Evolutionary conservation across 169 alveolate species (phyloP).

Genomic region (Plasmodium knowlesi): DNA sequence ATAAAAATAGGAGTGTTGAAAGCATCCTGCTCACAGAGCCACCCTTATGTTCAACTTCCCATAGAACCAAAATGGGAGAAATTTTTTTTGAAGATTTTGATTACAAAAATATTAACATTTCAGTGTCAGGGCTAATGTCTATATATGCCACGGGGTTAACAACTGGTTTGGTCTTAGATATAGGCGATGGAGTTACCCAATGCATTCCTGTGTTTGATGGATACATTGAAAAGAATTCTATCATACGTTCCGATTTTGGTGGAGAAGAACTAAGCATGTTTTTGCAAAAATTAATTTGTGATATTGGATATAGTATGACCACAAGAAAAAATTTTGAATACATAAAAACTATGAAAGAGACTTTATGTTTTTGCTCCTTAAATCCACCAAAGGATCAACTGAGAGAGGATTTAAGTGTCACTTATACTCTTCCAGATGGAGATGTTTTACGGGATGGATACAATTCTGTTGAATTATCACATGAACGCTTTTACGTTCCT

Average conservation of each 20-base stretch:
- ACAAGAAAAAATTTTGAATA: conserved; percentile 85
- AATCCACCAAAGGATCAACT: conserved; percentile 86
- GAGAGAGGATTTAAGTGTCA: conserved; percentile 77
- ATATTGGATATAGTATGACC: conserved; percentile 84
- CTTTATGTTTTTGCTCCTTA: conserved; percentile 87
- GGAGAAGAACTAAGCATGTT: conserved; percentile 90
- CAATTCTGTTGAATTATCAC: conserved; percentile 81
- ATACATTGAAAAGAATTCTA: conserved; percentile 85
- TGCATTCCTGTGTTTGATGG: conserved; percentile 92
- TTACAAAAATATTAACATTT: conserved; percentile 85
- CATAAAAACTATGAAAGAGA: conserved; percentile 86
- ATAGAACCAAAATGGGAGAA: conserved; percentile 85
- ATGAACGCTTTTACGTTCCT: conserved; percentile 89
- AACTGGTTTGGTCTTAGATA: conserved; percentile 90
- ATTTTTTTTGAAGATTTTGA: conserved; percentile 88
- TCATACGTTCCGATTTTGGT: conserved; percentile 87
- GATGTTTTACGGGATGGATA: conserved; percentile 86
- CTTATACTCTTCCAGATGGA: conserved; percentile 90
- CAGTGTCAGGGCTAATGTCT: conserved; percentile 89
- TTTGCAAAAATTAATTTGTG: conserved; percentile 86
- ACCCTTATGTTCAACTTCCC: conserved; percentile 79
- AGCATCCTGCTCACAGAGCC: conserved; percentile 81
- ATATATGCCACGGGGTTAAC: conserved; percentile 90
- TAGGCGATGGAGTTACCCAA: conserved; percentile 91
- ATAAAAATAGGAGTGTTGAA: conserved; percentile 25